Conservation (phyloP, 768 basidiomycete genomes). For the Mycena venus region DNA sequence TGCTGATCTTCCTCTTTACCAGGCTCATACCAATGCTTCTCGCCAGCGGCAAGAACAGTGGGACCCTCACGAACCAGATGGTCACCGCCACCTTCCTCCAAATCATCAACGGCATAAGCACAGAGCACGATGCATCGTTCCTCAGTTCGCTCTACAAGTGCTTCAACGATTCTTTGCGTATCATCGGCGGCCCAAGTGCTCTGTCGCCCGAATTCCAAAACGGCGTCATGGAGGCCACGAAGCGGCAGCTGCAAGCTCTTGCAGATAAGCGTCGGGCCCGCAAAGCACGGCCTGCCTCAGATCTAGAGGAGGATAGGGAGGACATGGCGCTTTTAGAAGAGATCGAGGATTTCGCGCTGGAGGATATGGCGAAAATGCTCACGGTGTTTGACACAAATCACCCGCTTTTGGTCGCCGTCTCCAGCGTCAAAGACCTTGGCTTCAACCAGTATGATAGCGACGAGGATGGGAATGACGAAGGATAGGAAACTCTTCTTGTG, state of each 20-base stretch:
- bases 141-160: constrained; percentile 83
- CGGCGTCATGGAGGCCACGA: constrained; percentile 76
- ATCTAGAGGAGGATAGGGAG: constrained; percentile 64
- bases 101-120: constrained; percentile 70
- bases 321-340: constrained; percentile 83
- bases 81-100: constrained; percentile 76
- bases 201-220: constrained; percentile 67
- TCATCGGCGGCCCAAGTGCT: constrained; percentile 67
- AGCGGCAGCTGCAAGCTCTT: constrained; percentile 75
- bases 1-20: background rate
- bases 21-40: constrained; percentile 83
- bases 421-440: constrained; percentile 80
- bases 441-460: constrained; percentile 64
- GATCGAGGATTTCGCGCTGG: constrained; percentile 85
- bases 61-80: constrained; percentile 77
- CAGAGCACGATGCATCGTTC: constrained; percentile 83
- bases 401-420: constrained; percentile 76
- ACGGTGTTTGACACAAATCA: constrained; percentile 68
- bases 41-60: constrained; percentile 74
- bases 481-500: background rate
- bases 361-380: constrained; percentile 82
- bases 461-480: constrained; percentile 54
- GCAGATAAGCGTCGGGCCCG: constrained; percentile 78
- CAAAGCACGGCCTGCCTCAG: constrained; percentile 49
- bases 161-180: constrained; percentile 70